Conservation (phyloP, 257 asterid species). For the Nicotiana sylvestris region DNA sequence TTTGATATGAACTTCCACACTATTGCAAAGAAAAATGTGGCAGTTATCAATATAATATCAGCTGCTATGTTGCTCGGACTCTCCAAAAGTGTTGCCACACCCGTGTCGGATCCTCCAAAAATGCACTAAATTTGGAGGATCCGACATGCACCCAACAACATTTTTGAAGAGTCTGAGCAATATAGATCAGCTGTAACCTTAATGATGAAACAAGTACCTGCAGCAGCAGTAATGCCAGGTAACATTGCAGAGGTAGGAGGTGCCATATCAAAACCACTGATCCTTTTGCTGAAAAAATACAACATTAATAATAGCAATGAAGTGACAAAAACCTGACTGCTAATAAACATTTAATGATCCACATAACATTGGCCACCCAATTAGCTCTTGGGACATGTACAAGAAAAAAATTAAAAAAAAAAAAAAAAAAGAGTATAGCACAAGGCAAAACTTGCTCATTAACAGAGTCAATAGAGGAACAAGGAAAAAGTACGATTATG, state of each 20-base stretch:
- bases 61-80: background rate
- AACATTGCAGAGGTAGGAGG: slow-evolving; percentile 70
- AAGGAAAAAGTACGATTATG: background rate
- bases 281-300: slow-evolving; percentile 73
- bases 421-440: background rate
- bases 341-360: background rate
- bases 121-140: too few species aligned
- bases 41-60: slow-evolving; percentile 27
- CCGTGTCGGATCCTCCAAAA: too few species aligned
- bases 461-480: background rate
- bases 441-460: background rate
- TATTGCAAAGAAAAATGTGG: slow-evolving; percentile 48
- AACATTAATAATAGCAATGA: slow-evolving; percentile 26
- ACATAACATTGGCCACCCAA: background rate
- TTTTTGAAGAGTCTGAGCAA: too few species aligned
- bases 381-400: background rate
- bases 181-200: background rate
- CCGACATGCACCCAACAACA: too few species aligned
- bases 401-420: background rate
- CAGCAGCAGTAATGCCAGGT: slow-evolving; percentile 45
- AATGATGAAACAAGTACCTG: slow-evolving; percentile 50
- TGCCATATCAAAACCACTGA: slow-evolving; percentile 98
- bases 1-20: slow-evolving; percentile 77
- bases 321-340: slow-evolving; percentile 16
- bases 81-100: too few species aligned